Evolutionary conservation across 2,329 filamentous ascomycete genomes (phyloP), one percentile per base, ranked within the genome.

Genomic region (Exophiala sideris): DNA sequence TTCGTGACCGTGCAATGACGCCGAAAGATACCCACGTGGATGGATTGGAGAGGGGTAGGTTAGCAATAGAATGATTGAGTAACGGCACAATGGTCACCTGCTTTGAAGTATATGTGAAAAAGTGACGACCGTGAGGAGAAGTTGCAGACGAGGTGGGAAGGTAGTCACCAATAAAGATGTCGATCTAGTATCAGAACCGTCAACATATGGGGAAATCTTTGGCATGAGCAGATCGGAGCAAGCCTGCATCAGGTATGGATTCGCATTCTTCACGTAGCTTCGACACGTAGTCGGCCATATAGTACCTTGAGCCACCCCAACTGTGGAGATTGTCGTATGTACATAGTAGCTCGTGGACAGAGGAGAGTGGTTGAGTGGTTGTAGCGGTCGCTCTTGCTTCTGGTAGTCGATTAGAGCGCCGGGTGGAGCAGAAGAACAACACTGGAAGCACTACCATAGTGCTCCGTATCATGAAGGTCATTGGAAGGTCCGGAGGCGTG

Each of bases 81-180:
- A 8, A 29, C 41, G 20, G 41, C n/a, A n/a, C 20, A 44, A 32
- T 44, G 21, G 41, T 44, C 41, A 44, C 41, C 41, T 44, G 41
- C 18, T 29, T 8, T 29, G 24, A 29, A 29, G 24, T 44, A 44
- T 44, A 44, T n/a, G 29, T 24, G 41, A 44, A 44, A 44, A 32
- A 4, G 9, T 2, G 11, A 44, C 20, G 9, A 10, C 12, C 41
- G 41, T 44, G 41, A 44, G 41, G 41, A 44, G 41, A 9, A 44
- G 41, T 29, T 29, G 24, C 24, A 29, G 41, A 32, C 41, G 29
- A 24, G 20, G 21, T 44, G 8, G 18, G 11, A 8, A 20, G 29
- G 14, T 21, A n/a, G 21, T 6, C 21, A 24, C 41, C 41, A 44
- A 44, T 44, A n/a, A 29, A n/a, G 14, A n/a, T n/a, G 41, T 44